Conservation (phyloP, 306 rosid species). For the Prunus salicina region DNA sequence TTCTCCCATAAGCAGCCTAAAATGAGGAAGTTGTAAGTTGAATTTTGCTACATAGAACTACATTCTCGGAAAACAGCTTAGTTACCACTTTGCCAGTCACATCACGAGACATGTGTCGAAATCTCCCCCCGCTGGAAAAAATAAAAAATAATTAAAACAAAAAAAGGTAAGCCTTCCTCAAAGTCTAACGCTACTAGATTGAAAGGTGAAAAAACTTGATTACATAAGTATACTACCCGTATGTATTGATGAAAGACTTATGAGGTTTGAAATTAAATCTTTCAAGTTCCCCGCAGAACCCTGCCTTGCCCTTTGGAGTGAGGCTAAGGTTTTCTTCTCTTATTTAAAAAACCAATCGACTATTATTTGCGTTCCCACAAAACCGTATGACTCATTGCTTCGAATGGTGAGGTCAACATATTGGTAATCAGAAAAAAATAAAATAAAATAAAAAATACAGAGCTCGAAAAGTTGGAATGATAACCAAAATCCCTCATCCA, state of each 20-base stretch:
- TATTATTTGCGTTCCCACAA: neutral
- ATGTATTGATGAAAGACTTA: neutral
- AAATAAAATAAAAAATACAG: neutral
- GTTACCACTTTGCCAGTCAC: too few species aligned
- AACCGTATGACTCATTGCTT: neutral
- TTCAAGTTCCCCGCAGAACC: neutral
- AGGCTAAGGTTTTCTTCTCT: constrained; percentile 22
- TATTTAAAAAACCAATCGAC: neutral
- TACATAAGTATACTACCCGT: too few species aligned
- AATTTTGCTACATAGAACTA: neutral
- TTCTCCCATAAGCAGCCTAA: neutral
- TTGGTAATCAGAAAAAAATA: too few species aligned
- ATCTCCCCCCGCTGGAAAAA: neutral
- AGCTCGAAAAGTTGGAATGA: neutral
- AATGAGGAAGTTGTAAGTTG: neutral
- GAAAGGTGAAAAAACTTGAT: neutral
- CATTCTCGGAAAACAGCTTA: neutral
- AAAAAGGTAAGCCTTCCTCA: neutral
- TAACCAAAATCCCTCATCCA: neutral
- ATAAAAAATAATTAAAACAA: neutral
- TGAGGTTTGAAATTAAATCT: neutral
- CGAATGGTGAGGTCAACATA: neutral
- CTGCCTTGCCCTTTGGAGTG: constrained; percentile 17
- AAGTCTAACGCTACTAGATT: neutral
- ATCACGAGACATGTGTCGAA: neutral